These are phyloP conservation scores for Aspergillus sclerotialis DNA, from an alignment of 2,329 filamentous ascomycete species.

Conservation along the genomic window DNA sequence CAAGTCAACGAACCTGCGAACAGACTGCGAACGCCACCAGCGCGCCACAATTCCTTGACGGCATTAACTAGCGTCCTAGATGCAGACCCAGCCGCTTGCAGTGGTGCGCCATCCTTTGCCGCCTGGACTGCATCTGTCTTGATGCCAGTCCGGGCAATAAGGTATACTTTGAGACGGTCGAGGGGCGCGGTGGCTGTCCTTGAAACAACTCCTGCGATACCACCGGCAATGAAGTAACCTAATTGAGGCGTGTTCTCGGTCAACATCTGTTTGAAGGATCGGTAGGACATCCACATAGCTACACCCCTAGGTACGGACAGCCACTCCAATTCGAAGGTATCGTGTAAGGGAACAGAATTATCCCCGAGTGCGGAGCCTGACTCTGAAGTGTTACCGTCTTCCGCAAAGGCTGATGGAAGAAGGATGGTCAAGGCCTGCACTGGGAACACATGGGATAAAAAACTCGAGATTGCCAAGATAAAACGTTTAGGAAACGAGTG, in stretches of 20 bases:
- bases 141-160: constrained; percentile 79
- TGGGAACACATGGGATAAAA: constrained; percentile 31
- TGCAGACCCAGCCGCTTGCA: constrained; percentile 59
- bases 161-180: constrained; percentile 93
- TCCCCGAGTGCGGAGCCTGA: constrained; percentile 19
- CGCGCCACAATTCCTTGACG: constrained; percentile 70
- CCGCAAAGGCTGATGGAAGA: constrained; percentile 26
- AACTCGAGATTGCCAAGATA: constrained; percentile 23
- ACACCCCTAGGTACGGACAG: constrained; percentile 34
- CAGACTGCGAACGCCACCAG: constrained; percentile 79
- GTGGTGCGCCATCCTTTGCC: constrained; percentile 61
- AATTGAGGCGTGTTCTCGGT: constrained; percentile 40
- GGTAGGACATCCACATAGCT: constrained; percentile 38
- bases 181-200: constrained; percentile 92
- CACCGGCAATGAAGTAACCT: constrained; percentile 98
- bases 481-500: constrained; percentile 34
- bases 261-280: constrained; percentile 40
- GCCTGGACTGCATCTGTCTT: constrained; percentile 55
- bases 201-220: constrained; percentile 87
- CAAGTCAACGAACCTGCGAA: constrained; percentile 67
- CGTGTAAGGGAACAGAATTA: constrained; percentile 24
- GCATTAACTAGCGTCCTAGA: constrained; percentile 65
- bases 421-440: constrained; percentile 24
- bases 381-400: constrained; percentile 19
- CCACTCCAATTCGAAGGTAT: constrained; percentile 35